Base-by-base conservation (phyloP, 495 filamentous ascomycete species). In the Penicillium paradoxum region DNA sequence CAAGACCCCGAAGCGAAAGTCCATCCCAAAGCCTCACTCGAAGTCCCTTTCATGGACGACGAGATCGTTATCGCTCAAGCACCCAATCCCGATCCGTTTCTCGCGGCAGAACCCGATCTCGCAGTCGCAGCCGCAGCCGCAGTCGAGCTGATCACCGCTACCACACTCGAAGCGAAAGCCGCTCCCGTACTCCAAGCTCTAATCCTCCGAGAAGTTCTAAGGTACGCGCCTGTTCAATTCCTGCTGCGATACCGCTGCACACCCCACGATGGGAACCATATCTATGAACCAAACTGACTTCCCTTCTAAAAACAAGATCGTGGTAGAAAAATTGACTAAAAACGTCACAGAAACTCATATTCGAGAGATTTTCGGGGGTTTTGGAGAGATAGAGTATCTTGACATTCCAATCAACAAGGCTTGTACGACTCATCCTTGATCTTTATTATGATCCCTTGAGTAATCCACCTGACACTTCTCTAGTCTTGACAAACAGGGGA, bases 251-350 rank as follows among this genome's bases (percentile, higher is more conserved):
- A 47, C 22, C 17, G 3, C 27, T 17, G 2, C 13, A 14, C 36
- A 18, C 37, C 24, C 17, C 22, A 2, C 7, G 24, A 1, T 10
- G 2, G 19, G 14, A 18, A 13, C 4, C 8, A 13, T 38, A 36
- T 21, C 2, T 5, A 17, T 40, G 15, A n/a, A 50, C 4, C 3
- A 10, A 15, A 29, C 39, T 51, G 30, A 51, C 36, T 1, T 43
- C n/a, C 10, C 4, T 1, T 29, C 27, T 7, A 18, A n/a, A 19
- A 7, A 10, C 27, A 33, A 97, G 90, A 91, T 98, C 54, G 90
- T 97, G 14, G 86, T 97, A 29, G 95, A 98, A 72, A 95, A 93
- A 64, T 79, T 98, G 59, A 95, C 92, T 4, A 96, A 95, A 64
- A 99, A 97, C 65, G 84, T 99, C 57, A 91, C 87, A 45, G 90